These are phyloP conservation scores for Globisporangium abappressorium DNA, from an alignment of 352 stramenopile species.

Conservation along the genomic window DNA sequence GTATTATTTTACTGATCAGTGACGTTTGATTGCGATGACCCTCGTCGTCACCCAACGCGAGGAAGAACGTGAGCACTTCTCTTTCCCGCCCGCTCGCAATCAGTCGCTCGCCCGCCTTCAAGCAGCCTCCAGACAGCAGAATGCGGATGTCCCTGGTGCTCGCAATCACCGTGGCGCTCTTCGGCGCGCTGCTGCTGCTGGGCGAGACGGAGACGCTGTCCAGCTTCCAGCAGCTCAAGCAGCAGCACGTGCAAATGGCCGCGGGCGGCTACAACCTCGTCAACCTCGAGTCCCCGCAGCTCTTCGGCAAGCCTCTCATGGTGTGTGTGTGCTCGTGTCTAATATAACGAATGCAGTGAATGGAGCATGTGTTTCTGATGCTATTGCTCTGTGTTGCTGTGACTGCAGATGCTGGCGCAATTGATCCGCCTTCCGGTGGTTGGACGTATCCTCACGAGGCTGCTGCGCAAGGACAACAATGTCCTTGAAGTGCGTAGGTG, in stretches of 20 bases:
- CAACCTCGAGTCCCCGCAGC: constrained; percentile 40
- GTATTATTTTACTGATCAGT: too few species aligned
- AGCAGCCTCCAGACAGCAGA: neutral
- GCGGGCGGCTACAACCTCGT: constrained; percentile 48
- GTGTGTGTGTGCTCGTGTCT: constrained; percentile 2
- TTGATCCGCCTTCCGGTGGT: constrained; percentile 44
- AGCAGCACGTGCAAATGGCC: constrained; percentile 26
- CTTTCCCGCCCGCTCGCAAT: neutral
- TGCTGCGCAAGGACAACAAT: constrained; percentile 56
- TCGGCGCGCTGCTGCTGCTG: constrained; percentile 46
- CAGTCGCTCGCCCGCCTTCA: neutral
- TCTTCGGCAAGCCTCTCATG: constrained; percentile 49
- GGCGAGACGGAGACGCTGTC: constrained; percentile 46
- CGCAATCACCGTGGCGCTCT: constrained; percentile 37
- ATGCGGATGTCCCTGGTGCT: constrained; percentile 22
- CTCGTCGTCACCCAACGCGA: too few species aligned
- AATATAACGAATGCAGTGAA: neutral
- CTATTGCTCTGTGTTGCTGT: neutral
- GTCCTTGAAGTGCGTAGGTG: constrained; percentile 57
- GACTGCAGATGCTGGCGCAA: constrained; percentile 27
- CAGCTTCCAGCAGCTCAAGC: constrained; percentile 30
- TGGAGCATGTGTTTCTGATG: neutral
- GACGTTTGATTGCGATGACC: too few species aligned
- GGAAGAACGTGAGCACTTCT: neutral
- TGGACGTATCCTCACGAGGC: constrained; percentile 42